These are phyloP conservation scores for Theobroma cacao DNA, from an alignment of 345 rosid genomes.

Conservation along the genomic window DNA sequence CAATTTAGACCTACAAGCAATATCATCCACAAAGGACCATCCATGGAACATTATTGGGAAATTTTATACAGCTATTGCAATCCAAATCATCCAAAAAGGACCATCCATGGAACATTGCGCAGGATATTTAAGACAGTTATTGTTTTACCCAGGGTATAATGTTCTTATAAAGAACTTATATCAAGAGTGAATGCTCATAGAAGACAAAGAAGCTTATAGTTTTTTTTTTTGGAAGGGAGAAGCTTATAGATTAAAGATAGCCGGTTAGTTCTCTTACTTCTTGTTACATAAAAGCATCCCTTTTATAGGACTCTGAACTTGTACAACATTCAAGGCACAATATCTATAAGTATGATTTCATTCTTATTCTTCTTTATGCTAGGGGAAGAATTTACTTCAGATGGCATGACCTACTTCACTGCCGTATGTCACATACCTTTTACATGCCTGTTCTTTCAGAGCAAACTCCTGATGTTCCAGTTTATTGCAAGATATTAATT, in stretches of 20 bases:
- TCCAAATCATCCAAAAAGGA: background rate
- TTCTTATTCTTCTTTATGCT: background rate
- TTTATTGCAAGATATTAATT: background rate
- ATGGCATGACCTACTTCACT: background rate
- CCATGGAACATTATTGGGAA: background rate
- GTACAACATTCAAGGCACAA: background rate
- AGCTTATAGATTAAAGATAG: background rate
- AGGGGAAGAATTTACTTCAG: background rate
- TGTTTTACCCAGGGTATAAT: no score
- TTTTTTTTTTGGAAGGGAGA: no score
- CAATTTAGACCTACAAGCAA: background rate
- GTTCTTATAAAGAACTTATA: background rate
- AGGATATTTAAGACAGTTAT: no score
- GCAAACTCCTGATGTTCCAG: background rate
- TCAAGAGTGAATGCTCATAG: background rate
- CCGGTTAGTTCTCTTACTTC: background rate
- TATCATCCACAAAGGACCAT: background rate
- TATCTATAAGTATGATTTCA: background rate
- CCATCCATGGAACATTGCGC: no score
- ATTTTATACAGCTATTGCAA: background rate
- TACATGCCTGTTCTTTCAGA: background rate
- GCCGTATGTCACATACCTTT: background rate
- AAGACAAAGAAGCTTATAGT: background rate
- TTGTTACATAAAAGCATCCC: background rate
- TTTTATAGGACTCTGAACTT: background rate